Evolutionary conservation across 2,329 filamentous ascomycete genomes (phyloP).

Genomic region (Leptographium wingfieldii): DNA sequence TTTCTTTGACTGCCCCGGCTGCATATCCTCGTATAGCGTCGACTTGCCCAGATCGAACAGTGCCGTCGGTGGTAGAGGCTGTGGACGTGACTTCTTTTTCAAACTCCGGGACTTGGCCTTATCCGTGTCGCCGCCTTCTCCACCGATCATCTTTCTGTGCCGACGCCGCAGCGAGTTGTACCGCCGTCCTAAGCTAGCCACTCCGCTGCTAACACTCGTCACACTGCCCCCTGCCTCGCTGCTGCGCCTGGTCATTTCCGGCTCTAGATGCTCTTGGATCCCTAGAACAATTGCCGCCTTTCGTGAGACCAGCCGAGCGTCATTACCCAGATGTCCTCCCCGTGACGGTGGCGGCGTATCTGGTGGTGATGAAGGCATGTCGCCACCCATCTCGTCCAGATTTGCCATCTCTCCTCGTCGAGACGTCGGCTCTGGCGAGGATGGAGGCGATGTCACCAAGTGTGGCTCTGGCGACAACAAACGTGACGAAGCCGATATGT

Average conservation of each 20-base stretch:
- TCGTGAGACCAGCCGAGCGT: constrained; percentile 12
- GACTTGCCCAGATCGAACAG: neutral
- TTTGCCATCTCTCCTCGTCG: neutral
- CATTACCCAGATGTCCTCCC: neutral
- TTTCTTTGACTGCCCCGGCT: neutral
- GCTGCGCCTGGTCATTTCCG: neutral
- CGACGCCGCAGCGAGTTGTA: constrained; percentile 8
- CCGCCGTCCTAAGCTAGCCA: neutral
- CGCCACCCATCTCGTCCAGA: neutral
- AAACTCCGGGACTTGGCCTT: neutral
- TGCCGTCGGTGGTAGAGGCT: neutral
- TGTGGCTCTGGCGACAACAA: neutral
- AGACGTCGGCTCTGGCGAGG: neutral
- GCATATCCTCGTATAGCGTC: neutral
- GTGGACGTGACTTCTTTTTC: neutral
- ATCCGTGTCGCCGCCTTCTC: neutral
- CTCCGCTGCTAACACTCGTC: neutral
- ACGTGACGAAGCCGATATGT: neutral
- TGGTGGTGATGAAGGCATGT: neutral
- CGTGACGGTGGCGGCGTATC: neutral
- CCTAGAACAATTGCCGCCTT: constrained; percentile 13
- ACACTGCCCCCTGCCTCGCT: neutral
- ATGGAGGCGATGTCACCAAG: neutral
- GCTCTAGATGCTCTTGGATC: constrained; percentile 1
- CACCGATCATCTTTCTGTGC: neutral